Percentiles rank a stretch among this genome's conserved stretches.
These are phyloP conservation scores for Candida schatavii DNA, from an alignment of 805 yeast genomes.

Conservation along the genomic window DNA sequence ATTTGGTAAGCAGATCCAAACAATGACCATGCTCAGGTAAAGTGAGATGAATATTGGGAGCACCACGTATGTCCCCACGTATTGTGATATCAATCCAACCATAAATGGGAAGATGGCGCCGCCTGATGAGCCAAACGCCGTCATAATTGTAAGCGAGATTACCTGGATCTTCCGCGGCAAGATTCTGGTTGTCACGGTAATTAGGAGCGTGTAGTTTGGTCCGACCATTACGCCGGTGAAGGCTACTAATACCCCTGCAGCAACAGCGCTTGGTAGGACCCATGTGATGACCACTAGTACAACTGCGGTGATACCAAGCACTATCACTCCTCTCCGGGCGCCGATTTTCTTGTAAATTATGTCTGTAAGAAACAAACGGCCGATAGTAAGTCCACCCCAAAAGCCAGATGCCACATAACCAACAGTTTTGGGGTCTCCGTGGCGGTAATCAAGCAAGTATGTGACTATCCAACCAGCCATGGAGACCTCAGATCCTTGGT, in stretches of 20 bases:
- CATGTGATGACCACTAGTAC: slow-evolving; percentile 24
- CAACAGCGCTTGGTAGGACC: slow-evolving; percentile 44
- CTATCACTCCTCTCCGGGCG: slow-evolving; percentile 41
- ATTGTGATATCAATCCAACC: slow-evolving; percentile 50
- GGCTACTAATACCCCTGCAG: slow-evolving; percentile 46
- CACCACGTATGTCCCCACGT: slow-evolving; percentile 45
- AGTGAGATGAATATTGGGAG: slow-evolving; percentile 46
- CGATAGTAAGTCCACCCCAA: slow-evolving; percentile 69
- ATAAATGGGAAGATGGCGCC: slow-evolving; percentile 55
- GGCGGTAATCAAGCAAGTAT: slow-evolving; percentile 53
- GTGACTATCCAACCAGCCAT: slow-evolving; percentile 73
- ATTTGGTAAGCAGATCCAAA: slow-evolving; percentile 5
- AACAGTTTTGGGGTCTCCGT: slow-evolving; percentile 44
- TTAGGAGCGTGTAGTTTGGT: slow-evolving; percentile 59
- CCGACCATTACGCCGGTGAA: slow-evolving; percentile 61
- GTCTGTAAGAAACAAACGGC: slow-evolving; percentile 52
- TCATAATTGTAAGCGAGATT: slow-evolving; percentile 47
- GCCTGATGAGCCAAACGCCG: slow-evolving; percentile 59
- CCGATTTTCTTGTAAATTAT: slow-evolving; percentile 37
- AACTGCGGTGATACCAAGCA: slow-evolving; percentile 11
- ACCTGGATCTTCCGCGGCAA: slow-evolving; percentile 52
- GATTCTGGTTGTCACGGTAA: slow-evolving; percentile 41
- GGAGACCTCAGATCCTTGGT: slow-evolving; percentile 68
- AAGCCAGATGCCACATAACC: slow-evolving; percentile 68
- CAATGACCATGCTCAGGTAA: slow-evolving; percentile 13